phyloP scores from a whole-genome alignment of 768 basidiomycete species.

The Lactifluus volemus region DNA sequence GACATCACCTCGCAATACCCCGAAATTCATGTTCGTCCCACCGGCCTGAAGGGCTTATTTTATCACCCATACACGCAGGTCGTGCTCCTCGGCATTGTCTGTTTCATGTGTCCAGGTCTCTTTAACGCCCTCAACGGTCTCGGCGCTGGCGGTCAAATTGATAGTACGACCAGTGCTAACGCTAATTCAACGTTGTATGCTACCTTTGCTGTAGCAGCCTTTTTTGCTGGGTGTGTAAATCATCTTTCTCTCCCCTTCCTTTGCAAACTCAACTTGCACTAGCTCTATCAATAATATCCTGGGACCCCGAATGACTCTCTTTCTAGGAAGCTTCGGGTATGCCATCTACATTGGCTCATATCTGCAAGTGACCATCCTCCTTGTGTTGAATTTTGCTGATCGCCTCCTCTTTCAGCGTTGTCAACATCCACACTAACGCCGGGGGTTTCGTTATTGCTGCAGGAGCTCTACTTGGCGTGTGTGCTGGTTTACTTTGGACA shows the following conservation, averaged over 20 bases:
- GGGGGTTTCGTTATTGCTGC: conserved; percentile 59
- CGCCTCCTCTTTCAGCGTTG: conserved; percentile 33
- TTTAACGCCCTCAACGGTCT: conserved; percentile 77
- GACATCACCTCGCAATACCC: conserved; percentile 1
- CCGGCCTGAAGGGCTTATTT: conserved; percentile 47
- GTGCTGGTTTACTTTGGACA: conserved; percentile 69
- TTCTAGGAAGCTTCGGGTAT: conserved; percentile 69
- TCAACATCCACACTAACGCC: conserved; percentile 59
- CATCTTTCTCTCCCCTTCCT: neutral
- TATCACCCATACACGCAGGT: conserved; percentile 52
- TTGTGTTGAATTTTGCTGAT: neutral
- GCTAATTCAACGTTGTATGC: conserved; percentile 62
- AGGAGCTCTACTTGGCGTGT: conserved; percentile 66
- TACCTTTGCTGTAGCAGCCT: conserved; percentile 50
- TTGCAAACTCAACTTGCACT: neutral
- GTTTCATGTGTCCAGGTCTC: conserved; percentile 51
- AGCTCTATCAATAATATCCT: conserved; percentile 77
- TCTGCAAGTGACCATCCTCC: conserved; percentile 38
- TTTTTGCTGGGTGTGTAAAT: conserved; percentile 58
- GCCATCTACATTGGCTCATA: conserved; percentile 66
- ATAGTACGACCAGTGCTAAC: conserved; percentile 57
- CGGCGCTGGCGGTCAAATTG: conserved; percentile 70
- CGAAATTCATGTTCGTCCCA: conserved; percentile 37
- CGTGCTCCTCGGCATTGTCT: conserved; percentile 58
- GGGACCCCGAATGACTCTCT: conserved; percentile 65